Evolutionary conservation across 768 basidiomycete species (phyloP).

Genomic region (Calocybe cyanea): DNA sequence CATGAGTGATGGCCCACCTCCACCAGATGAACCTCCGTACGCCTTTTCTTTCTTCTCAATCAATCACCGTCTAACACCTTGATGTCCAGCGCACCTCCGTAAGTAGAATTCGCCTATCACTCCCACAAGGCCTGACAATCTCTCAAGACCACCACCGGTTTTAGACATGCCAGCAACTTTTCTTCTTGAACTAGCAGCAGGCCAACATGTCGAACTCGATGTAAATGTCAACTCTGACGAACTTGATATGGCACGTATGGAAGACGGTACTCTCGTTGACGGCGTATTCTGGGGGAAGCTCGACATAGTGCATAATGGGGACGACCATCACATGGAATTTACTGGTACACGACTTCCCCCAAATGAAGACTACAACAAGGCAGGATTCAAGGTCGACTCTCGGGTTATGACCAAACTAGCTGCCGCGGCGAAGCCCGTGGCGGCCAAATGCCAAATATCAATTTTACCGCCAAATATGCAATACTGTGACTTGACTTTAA

Average conservation of each 20-base stretch:
- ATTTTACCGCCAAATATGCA: slow-evolving; percentile 70
- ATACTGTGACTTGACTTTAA: slow-evolving; percentile 76
- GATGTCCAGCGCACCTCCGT: slow-evolving; percentile 42
- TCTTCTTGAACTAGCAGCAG: slow-evolving; percentile 75
- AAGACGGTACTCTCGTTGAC: slow-evolving; percentile 82
- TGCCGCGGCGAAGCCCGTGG: slow-evolving; percentile 66
- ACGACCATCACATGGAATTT: slow-evolving; percentile 80
- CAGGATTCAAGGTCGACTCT: slow-evolving; percentile 72
- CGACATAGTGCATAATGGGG: slow-evolving; percentile 73
- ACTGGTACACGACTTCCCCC: slow-evolving; percentile 69
- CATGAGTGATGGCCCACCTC: slow-evolving; percentile 80
- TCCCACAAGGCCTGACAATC: neutral
- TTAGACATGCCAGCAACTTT: slow-evolving; percentile 86
- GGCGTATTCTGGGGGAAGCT: slow-evolving; percentile 89
- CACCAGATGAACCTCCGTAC: slow-evolving; percentile 81
- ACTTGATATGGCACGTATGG: slow-evolving; percentile 88
- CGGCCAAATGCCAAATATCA: slow-evolving; percentile 73
- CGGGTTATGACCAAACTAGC: slow-evolving; percentile 76
- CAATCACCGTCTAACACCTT: slow-evolving; percentile 19
- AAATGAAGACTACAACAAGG: slow-evolving; percentile 56
- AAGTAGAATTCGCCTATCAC: slow-evolving; percentile 19
- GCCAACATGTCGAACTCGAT: slow-evolving; percentile 77
- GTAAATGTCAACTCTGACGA: slow-evolving; percentile 78
- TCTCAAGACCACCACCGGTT: slow-evolving; percentile 58
- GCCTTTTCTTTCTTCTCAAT: slow-evolving; percentile 25